Conservation (phyloP, 2,329 filamentous ascomycete species). For the Colletotrichum musicola region DNA sequence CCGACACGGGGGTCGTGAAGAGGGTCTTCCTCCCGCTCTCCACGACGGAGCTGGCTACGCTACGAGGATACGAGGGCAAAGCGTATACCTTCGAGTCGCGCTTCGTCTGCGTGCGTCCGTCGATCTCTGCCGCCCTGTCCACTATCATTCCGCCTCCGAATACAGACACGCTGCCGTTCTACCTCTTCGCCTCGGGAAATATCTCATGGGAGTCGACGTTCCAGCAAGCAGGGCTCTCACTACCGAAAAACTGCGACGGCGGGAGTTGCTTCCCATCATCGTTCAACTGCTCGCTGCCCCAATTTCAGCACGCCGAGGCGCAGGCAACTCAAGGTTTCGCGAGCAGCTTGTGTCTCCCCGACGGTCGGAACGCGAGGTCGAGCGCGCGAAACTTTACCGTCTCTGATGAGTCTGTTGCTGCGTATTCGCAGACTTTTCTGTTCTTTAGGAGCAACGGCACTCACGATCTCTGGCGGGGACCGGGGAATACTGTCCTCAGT, state of each 20-base stretch:
- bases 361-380: conserved; percentile 7
- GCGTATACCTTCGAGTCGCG: conserved; percentile 14
- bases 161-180: not conserved
- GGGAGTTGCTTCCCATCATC: conserved; percentile 8
- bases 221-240: not conserved
- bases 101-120: conserved; percentile 15
- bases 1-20: not conserved
- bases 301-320: conserved; percentile 9
- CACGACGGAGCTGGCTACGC: not conserved
- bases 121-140: not conserved
- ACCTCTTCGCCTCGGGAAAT: not conserved
- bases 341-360: not conserved
- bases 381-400: conserved; percentile 17
- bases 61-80: not conserved
- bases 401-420: not conserved
- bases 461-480: not conserved
- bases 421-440: not conserved
- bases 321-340: conserved; percentile 2
- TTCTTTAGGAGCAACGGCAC: conserved; percentile 25
- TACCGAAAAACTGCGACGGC: not conserved
- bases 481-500: not conserved
- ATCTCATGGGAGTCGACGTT: not conserved
- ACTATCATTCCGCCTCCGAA: not conserved
- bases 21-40: conserved; percentile 7
- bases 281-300: conserved; percentile 11